Base-by-base conservation (phyloP, 768 basidiomycete species). In the Phaeotremella skinneri region DNA sequence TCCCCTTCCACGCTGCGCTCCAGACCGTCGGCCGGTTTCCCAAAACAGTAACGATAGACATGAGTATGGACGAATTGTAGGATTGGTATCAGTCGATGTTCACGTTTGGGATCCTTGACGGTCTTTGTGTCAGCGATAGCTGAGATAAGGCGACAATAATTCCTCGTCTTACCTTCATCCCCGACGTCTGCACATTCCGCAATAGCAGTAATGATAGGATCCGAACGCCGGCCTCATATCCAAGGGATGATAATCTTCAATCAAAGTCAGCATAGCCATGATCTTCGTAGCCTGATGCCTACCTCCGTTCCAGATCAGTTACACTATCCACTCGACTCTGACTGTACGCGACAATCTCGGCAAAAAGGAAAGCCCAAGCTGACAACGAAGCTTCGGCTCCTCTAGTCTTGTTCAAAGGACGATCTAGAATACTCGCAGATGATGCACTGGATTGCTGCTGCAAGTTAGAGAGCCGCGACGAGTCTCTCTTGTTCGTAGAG, bases 1-100 rank as follows among this genome's bases (percentile, higher is more conserved):
- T 89, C 87, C 59, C 94, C 91, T 76, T 96, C 92, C 0, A 97
- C 90, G 65, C 90, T 92, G 80, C 91, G 89, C 78, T 99, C 93
- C 56, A 99, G 85, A 1, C 88, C 91, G 74, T 97, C 94, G 21
- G 96, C 96, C 7, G 91, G 82, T 75, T 87, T 89, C 7, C 91
- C 91, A 70, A 94, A 99, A 17, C 93, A 87, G 29, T 91, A 88
- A 57, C 87, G 85, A 88, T 94, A 99, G 25, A 98, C 86, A 67
- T 94, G 90, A 0, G 91, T 92, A 69, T 97, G 94, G 52, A 99
- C 85, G 71, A 86, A 87, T 86, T 93, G 91, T 55, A 99, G 83
- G 2, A 89, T 88, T 4, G 91, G 90, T 17, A 98, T 82, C 66
- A 98, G 87, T 42, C 90, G 85, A 42, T 87, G 88, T 73, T 94